Conservation (phyloP, 192 early-diverging fungal genomes). For the Coemansia erecta region DNA sequence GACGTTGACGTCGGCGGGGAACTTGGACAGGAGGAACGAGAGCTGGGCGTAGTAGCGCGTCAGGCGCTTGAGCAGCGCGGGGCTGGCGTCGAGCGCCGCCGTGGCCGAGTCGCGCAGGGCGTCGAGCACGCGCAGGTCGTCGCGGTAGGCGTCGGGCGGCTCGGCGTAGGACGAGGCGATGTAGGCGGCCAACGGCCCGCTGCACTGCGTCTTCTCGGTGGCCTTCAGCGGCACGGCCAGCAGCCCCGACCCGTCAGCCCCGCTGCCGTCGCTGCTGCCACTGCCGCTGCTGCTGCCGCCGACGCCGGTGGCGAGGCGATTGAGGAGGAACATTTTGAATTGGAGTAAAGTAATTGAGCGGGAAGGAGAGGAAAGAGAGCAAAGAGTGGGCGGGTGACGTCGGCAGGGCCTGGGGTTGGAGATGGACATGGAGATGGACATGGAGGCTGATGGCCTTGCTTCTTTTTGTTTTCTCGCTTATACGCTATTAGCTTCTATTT, state of each 20-base stretch:
- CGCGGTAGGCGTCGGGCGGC: conserved; percentile 79
- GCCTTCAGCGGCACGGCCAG: conserved; percentile 40
- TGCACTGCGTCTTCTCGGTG: conserved; percentile 35
- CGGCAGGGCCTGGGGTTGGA: no score
- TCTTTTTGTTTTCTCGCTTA: no score
- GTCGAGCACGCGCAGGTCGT: conserved; percentile 82
- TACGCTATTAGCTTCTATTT: not conserved
- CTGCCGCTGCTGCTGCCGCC: not conserved
- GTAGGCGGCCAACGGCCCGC: conserved; percentile 57
- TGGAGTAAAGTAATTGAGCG: conserved; percentile 2
- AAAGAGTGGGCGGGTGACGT: not conserved
- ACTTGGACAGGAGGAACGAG: conserved; percentile 78
- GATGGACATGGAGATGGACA: not conserved
- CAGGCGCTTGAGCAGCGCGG: conserved; percentile 62
- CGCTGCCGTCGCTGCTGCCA: conserved; percentile 4
- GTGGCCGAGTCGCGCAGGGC: conserved; percentile 70
- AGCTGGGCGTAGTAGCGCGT: conserved; percentile 85
- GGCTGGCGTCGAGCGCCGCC: conserved; percentile 57
- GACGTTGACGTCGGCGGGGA: conserved; percentile 76
- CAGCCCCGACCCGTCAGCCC: conserved; percentile 30
- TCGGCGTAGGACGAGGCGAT: conserved; percentile 80
- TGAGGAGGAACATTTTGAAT: not conserved
- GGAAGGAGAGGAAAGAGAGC: not conserved
- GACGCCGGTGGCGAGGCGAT: no score
- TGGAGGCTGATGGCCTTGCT: no score